Base-by-base conservation (phyloP, 495 filamentous ascomycete species). In the Aspergillus cristatus region DNA sequence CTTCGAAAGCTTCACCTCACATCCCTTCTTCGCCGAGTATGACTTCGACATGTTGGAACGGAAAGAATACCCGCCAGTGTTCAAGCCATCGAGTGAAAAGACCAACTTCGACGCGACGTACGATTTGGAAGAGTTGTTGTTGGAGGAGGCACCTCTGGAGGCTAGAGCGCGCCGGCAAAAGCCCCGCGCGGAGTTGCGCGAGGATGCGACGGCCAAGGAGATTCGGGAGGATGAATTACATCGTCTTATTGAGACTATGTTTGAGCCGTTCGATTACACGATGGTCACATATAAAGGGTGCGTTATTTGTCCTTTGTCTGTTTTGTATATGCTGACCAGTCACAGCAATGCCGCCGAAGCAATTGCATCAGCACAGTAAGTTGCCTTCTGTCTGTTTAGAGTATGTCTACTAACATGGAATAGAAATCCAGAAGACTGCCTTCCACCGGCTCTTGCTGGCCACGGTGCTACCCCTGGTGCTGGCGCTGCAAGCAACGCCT, bases 31-130 rank as follows among this genome's bases (percentile, higher is more conserved):
- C 65, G 68, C 79, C 28, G 65, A 70, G 1, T 75, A 96, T 47
- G 85, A 97, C 55, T 98, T 98, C 39, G 78, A 71, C 13, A 82
- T 82, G 2, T 61, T 98, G 24, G 86, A 93, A 55, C 68, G 79
- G 35, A 98, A 96, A 54, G 81, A 94, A 56, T 77, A 95, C 40
- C 81, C 90, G 34, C 90, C 91, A 0, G 77, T 97, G 0, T 98
- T 98, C 63, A 70, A 76, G 15, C 91, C 91, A 5, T 94, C 89
- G 1, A 84, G 85, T 34, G 91, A 98, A 35, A 98, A 98, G 72
- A 95, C 93, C 5, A 98, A 98, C 58, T 98, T 98, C 45, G 91
- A 98, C 62, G 91, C 91, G 3, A 98, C 91, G 1, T 98, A 98
- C 54, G 91, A 98, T 61, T 60, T 98, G 37, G 91, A 98, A 54